Evolutionary conservation across 2,329 filamentous ascomycete species (phyloP).

Genomic region (Cordyceps pruinosa): DNA sequence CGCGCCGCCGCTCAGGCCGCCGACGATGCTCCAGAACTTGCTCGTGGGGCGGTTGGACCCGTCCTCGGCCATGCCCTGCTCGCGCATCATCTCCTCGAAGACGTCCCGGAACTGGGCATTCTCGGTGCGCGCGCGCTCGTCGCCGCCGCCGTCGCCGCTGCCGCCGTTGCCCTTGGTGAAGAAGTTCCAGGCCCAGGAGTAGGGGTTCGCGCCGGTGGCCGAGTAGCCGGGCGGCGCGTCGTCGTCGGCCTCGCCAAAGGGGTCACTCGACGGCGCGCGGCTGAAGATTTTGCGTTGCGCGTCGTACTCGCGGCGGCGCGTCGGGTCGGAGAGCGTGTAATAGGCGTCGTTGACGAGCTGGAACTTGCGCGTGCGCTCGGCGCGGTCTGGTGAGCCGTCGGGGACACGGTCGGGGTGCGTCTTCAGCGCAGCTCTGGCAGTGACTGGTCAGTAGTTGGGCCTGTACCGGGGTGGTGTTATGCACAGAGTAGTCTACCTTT

Average conservation of each 20-base stretch:
- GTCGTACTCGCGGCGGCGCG: slow-evolving; percentile 78
- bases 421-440: slow-evolving; percentile 69
- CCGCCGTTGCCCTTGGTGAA: slow-evolving; percentile 40
- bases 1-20: slow-evolving; percentile 78
- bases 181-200: slow-evolving; percentile 72
- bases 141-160: slow-evolving; percentile 23
- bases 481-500: slow-evolving; percentile 49
- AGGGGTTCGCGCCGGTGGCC: slow-evolving; percentile 38
- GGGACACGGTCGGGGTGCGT: slow-evolving; percentile 90
- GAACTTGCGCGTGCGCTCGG: slow-evolving; percentile 76
- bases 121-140: slow-evolving; percentile 47
- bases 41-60: slow-evolving; percentile 53
- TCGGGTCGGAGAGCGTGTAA: slow-evolving; percentile 77
- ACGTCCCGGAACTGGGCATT: slow-evolving; percentile 81
- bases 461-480: too few species aligned
- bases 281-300: slow-evolving; percentile 42
- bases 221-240: slow-evolving; percentile 36
- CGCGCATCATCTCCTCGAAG: slow-evolving; percentile 84
- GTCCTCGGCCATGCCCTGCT: slow-evolving; percentile 75
- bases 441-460: slow-evolving; percentile 14
- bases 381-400: slow-evolving; percentile 73
- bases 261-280: slow-evolving; percentile 27
- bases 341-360: slow-evolving; percentile 91
- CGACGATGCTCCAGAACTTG: slow-evolving; percentile 81
- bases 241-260: slow-evolving; percentile 41